These are phyloP conservation scores for Blastobotrys muscicola DNA, from an alignment of 805 yeast genomes.

Conservation along the genomic window DNA sequence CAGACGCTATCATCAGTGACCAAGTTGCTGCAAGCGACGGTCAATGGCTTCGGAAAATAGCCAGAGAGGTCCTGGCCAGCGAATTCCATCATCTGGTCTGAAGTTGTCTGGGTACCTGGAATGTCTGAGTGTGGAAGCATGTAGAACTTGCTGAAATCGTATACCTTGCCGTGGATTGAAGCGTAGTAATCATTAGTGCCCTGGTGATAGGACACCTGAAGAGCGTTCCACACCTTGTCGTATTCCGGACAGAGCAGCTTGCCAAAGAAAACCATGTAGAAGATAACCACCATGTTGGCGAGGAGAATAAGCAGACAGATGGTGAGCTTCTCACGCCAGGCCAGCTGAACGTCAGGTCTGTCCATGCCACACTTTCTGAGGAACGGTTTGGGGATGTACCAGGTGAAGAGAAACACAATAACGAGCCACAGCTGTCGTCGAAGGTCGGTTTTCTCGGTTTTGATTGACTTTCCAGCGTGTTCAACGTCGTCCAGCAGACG, in stretches of 20 bases:
- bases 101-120: conserved; percentile 24
- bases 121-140: conserved; percentile 29
- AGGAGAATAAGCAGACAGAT: conserved; percentile 9
- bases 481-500: not conserved
- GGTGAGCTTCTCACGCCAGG: conserved; percentile 74
- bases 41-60: conserved; percentile 34
- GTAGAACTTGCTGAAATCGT: conserved; percentile 28
- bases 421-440: conserved; percentile 29
- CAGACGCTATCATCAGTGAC: conserved; percentile 25
- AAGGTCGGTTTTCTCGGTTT: conserved; percentile 23
- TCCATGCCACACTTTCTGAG: conserved; percentile 39
- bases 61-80: conserved; percentile 32
- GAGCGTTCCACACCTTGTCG: conserved; percentile 39
- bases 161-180: conserved; percentile 27
- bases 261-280: conserved; percentile 62
- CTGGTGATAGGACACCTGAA: conserved; percentile 60
- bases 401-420: conserved; percentile 33
- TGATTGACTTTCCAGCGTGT: conserved; percentile 15
- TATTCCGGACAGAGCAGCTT: conserved; percentile 52
- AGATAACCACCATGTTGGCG: conserved; percentile 11
- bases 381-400: conserved; percentile 33
- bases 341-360: conserved; percentile 61
- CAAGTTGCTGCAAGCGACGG: conserved; percentile 31
- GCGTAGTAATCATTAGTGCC: conserved; percentile 46
- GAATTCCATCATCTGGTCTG: conserved; percentile 27